These are phyloP conservation scores for Phialophora macrospora DNA, from an alignment of 2,329 filamentous ascomycete species.

Conservation along the genomic window DNA sequence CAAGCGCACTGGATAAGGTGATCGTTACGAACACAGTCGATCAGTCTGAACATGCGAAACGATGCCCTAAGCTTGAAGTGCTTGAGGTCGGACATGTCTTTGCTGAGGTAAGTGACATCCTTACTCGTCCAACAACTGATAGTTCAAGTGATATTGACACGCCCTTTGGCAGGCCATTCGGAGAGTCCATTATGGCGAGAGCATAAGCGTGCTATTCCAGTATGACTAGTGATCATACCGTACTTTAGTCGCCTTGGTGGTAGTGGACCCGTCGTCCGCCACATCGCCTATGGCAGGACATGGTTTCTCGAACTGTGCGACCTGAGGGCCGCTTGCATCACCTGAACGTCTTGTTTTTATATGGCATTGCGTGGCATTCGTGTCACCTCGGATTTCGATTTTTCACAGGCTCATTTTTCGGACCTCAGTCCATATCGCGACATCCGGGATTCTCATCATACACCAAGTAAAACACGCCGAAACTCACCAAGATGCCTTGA, in stretches of 20 bases:
- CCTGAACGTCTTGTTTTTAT: background rate
- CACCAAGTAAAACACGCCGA: slow-evolving; percentile 10
- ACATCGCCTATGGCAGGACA: background rate
- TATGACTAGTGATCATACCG: slow-evolving; percentile 62
- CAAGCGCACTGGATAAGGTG: slow-evolving; percentile 88
- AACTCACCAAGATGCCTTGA: slow-evolving; percentile 34
- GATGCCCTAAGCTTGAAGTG: slow-evolving; percentile 88
- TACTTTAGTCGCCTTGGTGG: background rate
- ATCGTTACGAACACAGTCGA: slow-evolving; percentile 95
- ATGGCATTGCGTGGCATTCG: background rate
- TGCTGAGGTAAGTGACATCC: slow-evolving; percentile 68
- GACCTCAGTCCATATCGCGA: background rate
- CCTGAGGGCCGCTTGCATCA: background rate
- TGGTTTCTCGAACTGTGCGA: background rate
- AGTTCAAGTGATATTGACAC: slow-evolving; percentile 35
- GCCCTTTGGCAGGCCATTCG: slow-evolving; percentile 70
- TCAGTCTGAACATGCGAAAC: slow-evolving; percentile 75
- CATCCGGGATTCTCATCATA: background rate
- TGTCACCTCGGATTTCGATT: background rate
- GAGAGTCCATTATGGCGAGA: slow-evolving; percentile 95
- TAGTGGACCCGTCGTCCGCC: background rate
- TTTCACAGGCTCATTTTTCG: background rate
- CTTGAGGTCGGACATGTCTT: slow-evolving; percentile 88
- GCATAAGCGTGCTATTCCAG: slow-evolving; percentile 93
- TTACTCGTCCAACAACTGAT: background rate